Evolutionary conservation across 495 filamentous ascomycete species (phyloP), one percentile per base, ranked within the genome.

Genomic region (Rhypophila decipiens): DNA sequence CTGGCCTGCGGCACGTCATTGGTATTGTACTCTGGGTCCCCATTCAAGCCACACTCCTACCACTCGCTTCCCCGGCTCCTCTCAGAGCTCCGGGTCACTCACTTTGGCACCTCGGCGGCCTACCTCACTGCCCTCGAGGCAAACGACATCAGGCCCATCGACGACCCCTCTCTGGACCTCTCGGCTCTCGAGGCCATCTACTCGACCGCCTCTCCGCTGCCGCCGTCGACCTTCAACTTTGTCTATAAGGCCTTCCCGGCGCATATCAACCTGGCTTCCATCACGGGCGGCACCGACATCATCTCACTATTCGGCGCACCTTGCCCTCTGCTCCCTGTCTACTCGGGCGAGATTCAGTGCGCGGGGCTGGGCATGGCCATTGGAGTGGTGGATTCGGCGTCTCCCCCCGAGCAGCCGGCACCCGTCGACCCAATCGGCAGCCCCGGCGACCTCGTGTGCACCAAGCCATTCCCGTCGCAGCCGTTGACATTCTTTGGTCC

Each of bases 71-170:
- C 73, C 17, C 57, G 55, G 19, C 60, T 73, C 4, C 58, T 74
- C 33, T 68, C 68, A 7, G 55, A 59, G 19, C 56, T 71, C 49
- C 46, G 74, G 21, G 87, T 95, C 33, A 90, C 87, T 8, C 90
- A 95, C 60, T 95, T 96, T 57, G 90, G 90, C 41, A 96, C 90
- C 13, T 89, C 84, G 13, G 90, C 90, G 11, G 90, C 91, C 53
- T 98, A 96, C 58, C 84, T 98, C 21, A 93, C 87, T 4, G 69
- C 95, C 5, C 76, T 98, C 17, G 93, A 98, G 59, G 88, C 93
- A 42, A 86, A 87, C 36, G 66, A 73, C 10, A 60, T 93, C 33
- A 75, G 75, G 46, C 90, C 89, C 1, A 72, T 70, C 27, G 57
- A 73, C 23, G 69, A 77, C 54, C 64, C 68, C 0, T 59, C 74